These are phyloP conservation scores for Parathielavia hyrcaniae DNA, from an alignment of 495 filamentous ascomycete species.

Conservation along the genomic window DNA sequence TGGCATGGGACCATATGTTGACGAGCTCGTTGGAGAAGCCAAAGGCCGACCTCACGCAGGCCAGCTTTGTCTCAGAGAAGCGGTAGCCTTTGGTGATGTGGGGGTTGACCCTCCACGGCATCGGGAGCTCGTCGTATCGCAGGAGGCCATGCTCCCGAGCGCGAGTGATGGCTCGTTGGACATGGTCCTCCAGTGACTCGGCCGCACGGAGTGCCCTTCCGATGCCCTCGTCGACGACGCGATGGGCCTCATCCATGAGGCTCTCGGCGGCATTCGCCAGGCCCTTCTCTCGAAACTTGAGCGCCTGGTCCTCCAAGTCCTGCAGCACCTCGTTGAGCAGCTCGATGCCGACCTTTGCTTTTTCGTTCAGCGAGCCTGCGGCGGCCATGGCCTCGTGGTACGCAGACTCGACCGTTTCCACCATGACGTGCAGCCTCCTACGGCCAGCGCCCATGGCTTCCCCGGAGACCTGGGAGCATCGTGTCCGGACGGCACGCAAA, in stretches of 20 bases:
- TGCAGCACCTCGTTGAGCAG: conserved; percentile 75
- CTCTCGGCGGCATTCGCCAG: conserved; percentile 63
- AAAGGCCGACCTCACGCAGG: conserved; percentile 78
- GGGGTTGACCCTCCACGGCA: conserved; percentile 92
- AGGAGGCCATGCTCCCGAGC: conserved; percentile 80
- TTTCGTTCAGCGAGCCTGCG: conserved; percentile 83
- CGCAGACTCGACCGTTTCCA: conserved; percentile 85
- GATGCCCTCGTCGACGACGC: conserved; percentile 76
- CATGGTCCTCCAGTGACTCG: conserved; percentile 66
- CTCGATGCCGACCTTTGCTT: conserved; percentile 78
- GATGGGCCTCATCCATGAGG: conserved; percentile 63
- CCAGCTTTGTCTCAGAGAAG: conserved; percentile 80
- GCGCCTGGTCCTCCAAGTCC: conserved; percentile 78
- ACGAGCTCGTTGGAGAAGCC: conserved; percentile 83
- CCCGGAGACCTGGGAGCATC: conserved; percentile 85
- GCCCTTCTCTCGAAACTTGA: conserved; percentile 52
- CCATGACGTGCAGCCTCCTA: conserved; percentile 75
- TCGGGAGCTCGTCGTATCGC: conserved; percentile 79
- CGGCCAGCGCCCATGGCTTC: conserved; percentile 83
- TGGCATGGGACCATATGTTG: conserved; percentile 95
- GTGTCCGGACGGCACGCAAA: conserved; percentile 76
- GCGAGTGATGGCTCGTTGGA: conserved; percentile 70
- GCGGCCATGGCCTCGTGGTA: conserved; percentile 84
- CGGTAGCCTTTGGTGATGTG: conserved; percentile 89
- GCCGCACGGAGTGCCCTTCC: conserved; percentile 71